A percentile compares a stretch with the other conserved stretches of the same genome.
These are phyloP conservation scores for Hypoxylon sp. DNA, from an alignment of 2,329 filamentous ascomycete species.

Conservation along the genomic window DNA sequence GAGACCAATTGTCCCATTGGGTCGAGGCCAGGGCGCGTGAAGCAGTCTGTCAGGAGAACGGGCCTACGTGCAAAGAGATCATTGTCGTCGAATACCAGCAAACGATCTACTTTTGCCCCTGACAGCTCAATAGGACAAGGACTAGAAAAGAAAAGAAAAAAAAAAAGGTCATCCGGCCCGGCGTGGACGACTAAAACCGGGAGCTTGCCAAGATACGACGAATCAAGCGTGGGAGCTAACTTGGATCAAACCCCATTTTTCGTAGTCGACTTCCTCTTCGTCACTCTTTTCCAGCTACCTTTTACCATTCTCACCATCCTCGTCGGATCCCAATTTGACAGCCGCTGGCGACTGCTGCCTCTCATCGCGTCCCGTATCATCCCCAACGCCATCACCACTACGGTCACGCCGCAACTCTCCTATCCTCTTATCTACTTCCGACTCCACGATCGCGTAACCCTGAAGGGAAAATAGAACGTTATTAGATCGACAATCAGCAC, in stretches of 20 bases:
- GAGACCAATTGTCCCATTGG: slow-evolving; percentile 30
- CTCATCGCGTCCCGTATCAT: slow-evolving; percentile 20
- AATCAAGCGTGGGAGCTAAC: slow-evolving; percentile 29
- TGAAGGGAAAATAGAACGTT: slow-evolving; percentile 4
- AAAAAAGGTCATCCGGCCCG: slow-evolving; percentile 9
- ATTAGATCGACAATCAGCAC: slow-evolving; percentile 15
- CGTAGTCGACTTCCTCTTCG: slow-evolving; percentile 19
- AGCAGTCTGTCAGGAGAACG: slow-evolving; percentile 16
- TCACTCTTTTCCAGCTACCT: slow-evolving; percentile 26
- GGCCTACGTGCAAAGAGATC: slow-evolving; percentile 14
- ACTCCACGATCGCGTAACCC: slow-evolving; percentile 17
- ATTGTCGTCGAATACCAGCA: neutral
- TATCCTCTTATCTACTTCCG: neutral
- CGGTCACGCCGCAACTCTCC: slow-evolving; percentile 5
- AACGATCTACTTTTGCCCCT: slow-evolving; percentile 8
- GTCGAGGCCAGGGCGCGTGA: slow-evolving; percentile 33
- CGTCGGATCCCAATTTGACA: slow-evolving; percentile 30
- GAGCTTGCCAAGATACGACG: slow-evolving; percentile 32
- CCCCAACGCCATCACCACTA: slow-evolving; percentile 4
- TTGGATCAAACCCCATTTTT: slow-evolving; percentile 26
- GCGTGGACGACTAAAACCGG: slow-evolving; percentile 28
- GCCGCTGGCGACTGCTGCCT: slow-evolving; percentile 37
- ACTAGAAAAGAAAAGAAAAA: slow-evolving; percentile 6
- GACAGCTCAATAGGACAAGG: slow-evolving; percentile 20
- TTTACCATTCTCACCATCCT: slow-evolving; percentile 17